These are phyloP conservation scores for Metschnikowia lochheadii DNA, from an alignment of 805 yeast genomes.

Conservation along the genomic window DNA sequence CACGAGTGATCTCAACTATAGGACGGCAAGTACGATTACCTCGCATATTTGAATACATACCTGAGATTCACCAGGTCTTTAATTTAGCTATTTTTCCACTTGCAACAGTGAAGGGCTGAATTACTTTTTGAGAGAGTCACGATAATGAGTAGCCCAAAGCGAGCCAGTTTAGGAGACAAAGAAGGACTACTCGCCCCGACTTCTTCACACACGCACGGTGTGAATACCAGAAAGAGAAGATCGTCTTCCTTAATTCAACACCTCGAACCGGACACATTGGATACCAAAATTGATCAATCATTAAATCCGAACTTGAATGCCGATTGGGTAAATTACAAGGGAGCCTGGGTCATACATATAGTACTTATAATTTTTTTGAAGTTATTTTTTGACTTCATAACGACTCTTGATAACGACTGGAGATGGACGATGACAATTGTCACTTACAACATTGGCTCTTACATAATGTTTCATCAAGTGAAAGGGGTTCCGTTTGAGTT, in stretches of 20 bases:
- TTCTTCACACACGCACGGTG: slow-evolving; percentile 18
- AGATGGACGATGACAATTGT: slow-evolving; percentile 92
- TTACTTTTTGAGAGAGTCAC: not conserved
- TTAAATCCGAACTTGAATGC: slow-evolving; percentile 89
- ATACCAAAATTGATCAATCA: slow-evolving; percentile 88
- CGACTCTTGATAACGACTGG: slow-evolving; percentile 77
- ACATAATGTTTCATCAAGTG: slow-evolving; percentile 93
- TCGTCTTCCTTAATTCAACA: slow-evolving; percentile 88
- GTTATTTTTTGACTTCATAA: slow-evolving; percentile 71
- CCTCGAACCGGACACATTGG: slow-evolving; percentile 87
- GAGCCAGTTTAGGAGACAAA: slow-evolving; percentile 13
- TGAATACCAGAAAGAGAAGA: slow-evolving; percentile 49
- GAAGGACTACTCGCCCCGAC: slow-evolving; percentile 20
- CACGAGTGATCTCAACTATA: slow-evolving; percentile 2
- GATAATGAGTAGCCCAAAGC: slow-evolving; percentile 16
- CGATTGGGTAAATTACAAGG: slow-evolving; percentile 92
- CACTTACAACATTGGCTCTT: slow-evolving; percentile 86
- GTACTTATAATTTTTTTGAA: slow-evolving; percentile 75
- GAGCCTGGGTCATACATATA: slow-evolving; percentile 93
- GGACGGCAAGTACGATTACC: slow-evolving; percentile 1
- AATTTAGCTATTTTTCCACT: not conserved
- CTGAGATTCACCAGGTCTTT: not conserved
- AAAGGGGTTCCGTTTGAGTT: slow-evolving; percentile 98
- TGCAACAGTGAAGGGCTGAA: not conserved
- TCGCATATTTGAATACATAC: slow-evolving; percentile 1